Conservation (phyloP, 495 filamentous ascomycete genomes). For the Lasiosphaeria miniovina region DNA sequence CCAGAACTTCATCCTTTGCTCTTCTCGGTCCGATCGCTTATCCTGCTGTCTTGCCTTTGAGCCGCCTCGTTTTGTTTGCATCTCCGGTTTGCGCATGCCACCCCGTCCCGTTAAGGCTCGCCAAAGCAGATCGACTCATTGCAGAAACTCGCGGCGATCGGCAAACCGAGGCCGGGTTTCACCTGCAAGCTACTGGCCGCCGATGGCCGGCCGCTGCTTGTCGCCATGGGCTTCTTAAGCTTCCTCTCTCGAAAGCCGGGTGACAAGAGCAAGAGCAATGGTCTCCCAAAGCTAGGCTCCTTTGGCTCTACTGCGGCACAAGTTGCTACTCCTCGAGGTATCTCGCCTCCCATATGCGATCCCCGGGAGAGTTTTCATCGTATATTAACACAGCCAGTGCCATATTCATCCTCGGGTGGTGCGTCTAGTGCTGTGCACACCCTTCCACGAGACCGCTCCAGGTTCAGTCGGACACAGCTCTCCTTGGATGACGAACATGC, state of each 20-base stretch:
- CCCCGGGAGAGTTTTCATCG: conserved; percentile 23
- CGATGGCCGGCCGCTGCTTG: conserved; percentile 20
- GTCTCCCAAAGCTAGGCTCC: conserved; percentile 28
- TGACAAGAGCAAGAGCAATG: conserved; percentile 20
- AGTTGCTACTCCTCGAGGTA: conserved; percentile 34
- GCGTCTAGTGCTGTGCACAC: conserved; percentile 26
- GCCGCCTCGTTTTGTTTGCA: neutral
- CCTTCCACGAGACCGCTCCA: conserved; percentile 28
- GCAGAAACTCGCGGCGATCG: neutral
- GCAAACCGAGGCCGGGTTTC: neutral
- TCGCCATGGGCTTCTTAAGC: conserved; percentile 43
- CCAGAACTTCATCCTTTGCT: neutral
- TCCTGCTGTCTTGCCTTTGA: neutral
- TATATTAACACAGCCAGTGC: conserved; percentile 32
- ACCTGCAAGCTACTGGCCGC: conserved; percentile 6
- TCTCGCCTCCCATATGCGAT: conserved; percentile 13
- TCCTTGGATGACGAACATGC: conserved; percentile 8
- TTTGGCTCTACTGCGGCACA: conserved; percentile 30
- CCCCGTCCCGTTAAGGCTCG: neutral
- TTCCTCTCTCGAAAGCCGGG: conserved; percentile 35
- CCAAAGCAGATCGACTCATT: neutral
- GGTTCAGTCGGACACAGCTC: conserved; percentile 26
- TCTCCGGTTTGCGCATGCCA: neutral
- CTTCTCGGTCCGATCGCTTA: neutral
- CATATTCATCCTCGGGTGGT: conserved; percentile 32